Conservation (phyloP, 2,329 filamentous ascomycete genomes). For the Dactylella cylindrospora region DNA sequence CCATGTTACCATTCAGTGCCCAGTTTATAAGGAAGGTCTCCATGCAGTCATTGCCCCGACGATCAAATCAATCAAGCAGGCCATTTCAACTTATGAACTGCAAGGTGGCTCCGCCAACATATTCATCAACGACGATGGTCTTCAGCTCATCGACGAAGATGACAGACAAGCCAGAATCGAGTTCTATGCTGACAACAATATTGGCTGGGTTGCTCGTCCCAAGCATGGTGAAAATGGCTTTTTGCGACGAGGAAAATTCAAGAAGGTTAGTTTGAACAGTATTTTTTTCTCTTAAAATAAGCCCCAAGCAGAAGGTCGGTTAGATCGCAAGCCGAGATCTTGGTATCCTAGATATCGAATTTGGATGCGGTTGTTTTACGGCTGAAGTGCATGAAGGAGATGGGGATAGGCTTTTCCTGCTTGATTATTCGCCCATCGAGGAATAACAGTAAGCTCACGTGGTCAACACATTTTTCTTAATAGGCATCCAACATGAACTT, state of each 20-base stretch:
- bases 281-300: neutral
- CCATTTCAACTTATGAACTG: constrained; percentile 74
- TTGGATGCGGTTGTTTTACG: neutral
- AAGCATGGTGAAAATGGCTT: constrained; percentile 66
- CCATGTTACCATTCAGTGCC: constrained; percentile 74
- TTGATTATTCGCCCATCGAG: too few species aligned
- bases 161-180: constrained; percentile 66
- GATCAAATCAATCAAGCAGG: constrained; percentile 73
- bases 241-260: constrained; percentile 62
- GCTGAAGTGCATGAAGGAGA: too few species aligned
- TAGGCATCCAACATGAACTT: constrained; percentile 76
- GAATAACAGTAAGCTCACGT: constrained; percentile 40
- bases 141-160: constrained; percentile 67
- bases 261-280: constrained; percentile 53
- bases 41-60: constrained; percentile 73
- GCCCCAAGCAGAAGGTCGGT: too few species aligned
- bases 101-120: constrained; percentile 77
- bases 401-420: too few species aligned
- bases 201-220: constrained; percentile 69
- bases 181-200: constrained; percentile 69
- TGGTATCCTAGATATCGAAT: neutral
- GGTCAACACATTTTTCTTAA: constrained; percentile 50
- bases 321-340: too few species aligned
- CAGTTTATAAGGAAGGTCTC: constrained; percentile 84
- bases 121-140: constrained; percentile 74